A percentile compares a stretch with the other conserved stretches of the same genome.
phyloP scores from a whole-genome alignment of 176 grass and related monocot species.

The Oryza meyeriana region DNA sequence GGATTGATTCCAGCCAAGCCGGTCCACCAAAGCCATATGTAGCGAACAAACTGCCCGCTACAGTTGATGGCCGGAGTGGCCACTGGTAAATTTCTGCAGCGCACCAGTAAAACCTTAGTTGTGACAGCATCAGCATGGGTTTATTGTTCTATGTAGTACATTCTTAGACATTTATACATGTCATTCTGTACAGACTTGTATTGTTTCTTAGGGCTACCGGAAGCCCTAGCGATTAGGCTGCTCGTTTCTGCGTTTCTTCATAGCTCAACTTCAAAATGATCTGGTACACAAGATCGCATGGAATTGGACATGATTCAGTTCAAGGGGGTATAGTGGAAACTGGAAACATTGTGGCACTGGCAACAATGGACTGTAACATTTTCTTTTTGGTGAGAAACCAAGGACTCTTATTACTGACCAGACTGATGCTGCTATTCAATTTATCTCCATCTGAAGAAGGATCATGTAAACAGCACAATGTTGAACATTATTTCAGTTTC shows the following conservation, averaged over 20 bases:
- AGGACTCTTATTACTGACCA: background rate
- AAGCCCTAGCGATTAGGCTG: background rate
- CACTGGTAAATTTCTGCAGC: constrained; percentile 53
- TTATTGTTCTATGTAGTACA: constrained; percentile 8
- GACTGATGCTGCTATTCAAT: constrained; percentile 15
- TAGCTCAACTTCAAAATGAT: constrained; percentile 5
- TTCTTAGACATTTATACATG: constrained; percentile 32
- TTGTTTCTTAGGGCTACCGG: constrained; percentile 12
- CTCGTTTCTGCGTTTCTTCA: background rate
- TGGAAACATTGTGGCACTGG: too few species aligned
- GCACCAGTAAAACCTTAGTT: background rate
- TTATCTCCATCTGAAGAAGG: constrained; percentile 2
- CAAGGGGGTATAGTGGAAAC: background rate
- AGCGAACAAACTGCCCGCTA: constrained; percentile 59
- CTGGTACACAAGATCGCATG: background rate
- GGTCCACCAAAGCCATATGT: constrained; percentile 53
- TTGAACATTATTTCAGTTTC: background rate
- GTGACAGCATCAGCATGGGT: background rate
- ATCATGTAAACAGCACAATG: background rate
- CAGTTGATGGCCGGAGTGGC: constrained; percentile 49
- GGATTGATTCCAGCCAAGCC: constrained; percentile 45
- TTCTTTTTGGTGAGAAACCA: background rate
- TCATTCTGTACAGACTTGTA: constrained; percentile 34
- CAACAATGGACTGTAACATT: background rate
- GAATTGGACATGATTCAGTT: constrained; percentile 10